Base-by-base conservation (phyloP, 2,329 filamentous ascomycete genomes). In the Sporothrix phasma region DNA sequence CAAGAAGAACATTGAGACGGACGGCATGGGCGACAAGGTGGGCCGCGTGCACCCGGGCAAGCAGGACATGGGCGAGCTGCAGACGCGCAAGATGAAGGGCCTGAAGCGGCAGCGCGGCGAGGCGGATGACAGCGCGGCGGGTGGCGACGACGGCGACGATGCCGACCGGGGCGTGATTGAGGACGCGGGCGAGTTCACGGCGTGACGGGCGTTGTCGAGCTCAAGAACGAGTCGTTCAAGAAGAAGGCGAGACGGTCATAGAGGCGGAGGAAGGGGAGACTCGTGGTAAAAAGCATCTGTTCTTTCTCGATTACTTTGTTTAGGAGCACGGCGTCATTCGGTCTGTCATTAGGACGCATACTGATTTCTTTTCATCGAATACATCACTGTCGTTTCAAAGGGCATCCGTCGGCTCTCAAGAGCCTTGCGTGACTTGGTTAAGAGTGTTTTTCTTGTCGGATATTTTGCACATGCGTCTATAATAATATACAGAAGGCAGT, bases 1-100 rank as follows among this genome's bases (percentile, higher is more conserved):
- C 67, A 97, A 96, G 88, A 99, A 99, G 88, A 99, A 99, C 76
- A 88, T 99, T 70, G 84, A 86, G 63, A 95, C 89, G 64, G 92
- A 97, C 75, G 77, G 87, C 49, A 91, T 99, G 78, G 94, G 94
- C 74, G 94, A 99, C 77, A 97, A 97, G 87, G 82, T 97, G 68
- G 94, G 93, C 68, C 87, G 92, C 70, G 89, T 99, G 68, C 94
- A 99, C 75, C 77, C 96, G 66, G 91, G 89, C 72, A 91, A 88
- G 79, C 92, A 97, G 77, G 92, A 99, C 77, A 82, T 99, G 65
- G 82, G 81, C 73, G 84, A 88, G 71, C 76, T 99, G 76, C 94
- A 99, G 81, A 95, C 92, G 62, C 87, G 94, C 73, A 99, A 99
- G 85, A 97, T 99, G 92, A 99, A 99, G 86, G 94, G 92, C 69